These are phyloP conservation scores for Cryptosporidium ryanae DNA, from an alignment of 169 alveolate species.

Conservation along the genomic window DNA sequence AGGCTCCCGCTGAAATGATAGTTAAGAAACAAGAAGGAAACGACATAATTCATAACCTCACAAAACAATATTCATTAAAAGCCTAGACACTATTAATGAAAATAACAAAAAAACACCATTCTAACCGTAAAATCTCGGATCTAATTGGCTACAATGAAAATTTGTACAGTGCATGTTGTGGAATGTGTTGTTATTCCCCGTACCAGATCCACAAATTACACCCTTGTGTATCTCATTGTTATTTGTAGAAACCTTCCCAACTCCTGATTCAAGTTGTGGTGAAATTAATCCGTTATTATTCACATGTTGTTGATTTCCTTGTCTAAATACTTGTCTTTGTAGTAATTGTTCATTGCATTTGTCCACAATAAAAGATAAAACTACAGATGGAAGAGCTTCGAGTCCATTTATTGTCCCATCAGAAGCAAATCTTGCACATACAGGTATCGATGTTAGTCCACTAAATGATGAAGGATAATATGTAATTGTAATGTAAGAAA, in stretches of 20 bases:
- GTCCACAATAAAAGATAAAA: slow-evolving; percentile 67
- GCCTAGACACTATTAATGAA: slow-evolving; percentile 68
- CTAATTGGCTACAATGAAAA: slow-evolving; percentile 39
- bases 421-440: slow-evolving; percentile 65
- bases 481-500: slow-evolving; percentile 63
- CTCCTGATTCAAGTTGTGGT: slow-evolving; percentile 72
- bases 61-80: slow-evolving; percentile 20
- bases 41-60: too few species aligned
- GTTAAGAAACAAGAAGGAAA: too few species aligned
- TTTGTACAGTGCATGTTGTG: slow-evolving; percentile 47
- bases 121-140: slow-evolving; percentile 43
- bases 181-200: slow-evolving; percentile 11
- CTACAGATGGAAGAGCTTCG: slow-evolving; percentile 70
- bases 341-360: slow-evolving; percentile 58
- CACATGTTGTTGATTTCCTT: background rate
- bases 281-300: slow-evolving; percentile 1
- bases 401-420: slow-evolving; percentile 70
- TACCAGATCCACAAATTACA: slow-evolving; percentile 35
- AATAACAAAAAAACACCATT: background rate
- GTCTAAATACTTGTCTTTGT: slow-evolving; percentile 56
- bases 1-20: too few species aligned
- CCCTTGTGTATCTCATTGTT: slow-evolving; percentile 22
- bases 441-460: slow-evolving; percentile 61
- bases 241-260: slow-evolving; percentile 29
- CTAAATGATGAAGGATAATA: slow-evolving; percentile 70